These are phyloP conservation scores for Apiotrichum laibachii DNA, from an alignment of 1,284 basidiomycete genomes.

Conservation along the genomic window DNA sequence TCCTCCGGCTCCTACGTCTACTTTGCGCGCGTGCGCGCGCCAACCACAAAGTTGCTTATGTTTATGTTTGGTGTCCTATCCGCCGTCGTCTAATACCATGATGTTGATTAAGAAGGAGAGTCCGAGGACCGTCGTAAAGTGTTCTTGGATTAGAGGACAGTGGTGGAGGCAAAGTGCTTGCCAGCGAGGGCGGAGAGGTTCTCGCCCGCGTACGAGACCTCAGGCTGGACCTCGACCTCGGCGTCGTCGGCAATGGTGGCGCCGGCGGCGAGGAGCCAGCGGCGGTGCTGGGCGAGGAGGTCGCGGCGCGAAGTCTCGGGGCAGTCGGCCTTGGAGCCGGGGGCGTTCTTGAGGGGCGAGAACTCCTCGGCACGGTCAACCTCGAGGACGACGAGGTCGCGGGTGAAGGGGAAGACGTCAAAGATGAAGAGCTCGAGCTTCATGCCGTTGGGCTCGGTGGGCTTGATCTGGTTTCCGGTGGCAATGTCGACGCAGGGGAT, in stretches of 20 bases:
- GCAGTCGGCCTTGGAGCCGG: constrained; percentile 88
- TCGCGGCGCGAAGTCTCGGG: constrained; percentile 86
- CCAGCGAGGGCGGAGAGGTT: constrained; percentile 78
- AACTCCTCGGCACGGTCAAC: constrained; percentile 88
- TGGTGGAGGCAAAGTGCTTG: constrained; percentile 64
- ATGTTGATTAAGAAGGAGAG: too few relatives aligned
- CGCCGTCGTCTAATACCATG: too few relatives aligned
- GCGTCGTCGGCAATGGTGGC: constrained; percentile 60
- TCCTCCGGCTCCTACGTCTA: neutral
- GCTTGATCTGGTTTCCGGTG: constrained; percentile 68
- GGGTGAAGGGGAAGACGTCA: constrained; percentile 94
- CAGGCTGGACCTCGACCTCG: constrained; percentile 87
- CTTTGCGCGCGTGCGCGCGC: too few relatives aligned
- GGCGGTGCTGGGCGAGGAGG: constrained; percentile 81
- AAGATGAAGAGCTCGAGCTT: constrained; percentile 99
- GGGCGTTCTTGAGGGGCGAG: constrained; percentile 95
- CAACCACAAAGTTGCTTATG: too few relatives aligned
- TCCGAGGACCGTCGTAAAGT: too few relatives aligned
- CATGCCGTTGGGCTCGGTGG: constrained; percentile 92
- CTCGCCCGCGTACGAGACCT: constrained; percentile 87
- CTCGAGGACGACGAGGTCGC: constrained; percentile 81
- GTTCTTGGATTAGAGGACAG: constrained; percentile 27
- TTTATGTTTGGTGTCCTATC: too few relatives aligned
- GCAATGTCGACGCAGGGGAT: constrained; percentile 76
- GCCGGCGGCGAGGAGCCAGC: constrained; percentile 79